A percentile compares a stretch with the other conserved stretches of the same genome.
These are phyloP conservation scores for Wickerhamiella slavikovae DNA, from an alignment of 805 yeast species.

Conservation along the genomic window DNA sequence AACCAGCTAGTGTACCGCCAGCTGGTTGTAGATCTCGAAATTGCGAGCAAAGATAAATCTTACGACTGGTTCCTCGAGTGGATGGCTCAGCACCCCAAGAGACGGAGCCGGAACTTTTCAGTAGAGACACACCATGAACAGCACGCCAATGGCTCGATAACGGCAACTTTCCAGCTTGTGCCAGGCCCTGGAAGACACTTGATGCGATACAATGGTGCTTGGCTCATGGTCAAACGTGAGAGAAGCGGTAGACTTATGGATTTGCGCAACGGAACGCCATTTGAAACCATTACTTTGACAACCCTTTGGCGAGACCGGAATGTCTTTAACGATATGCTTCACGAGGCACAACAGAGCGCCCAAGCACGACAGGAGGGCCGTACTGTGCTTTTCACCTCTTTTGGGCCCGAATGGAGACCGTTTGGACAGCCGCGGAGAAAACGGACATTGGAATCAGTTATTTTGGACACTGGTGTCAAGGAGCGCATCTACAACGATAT, in stretches of 20 bases:
- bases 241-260: constrained; percentile 78
- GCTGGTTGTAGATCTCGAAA: constrained; percentile 76
- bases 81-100: constrained; percentile 69
- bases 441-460: constrained; percentile 65
- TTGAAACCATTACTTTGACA: constrained; percentile 87
- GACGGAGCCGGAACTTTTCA: constrained; percentile 65
- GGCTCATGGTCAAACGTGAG: constrained; percentile 73
- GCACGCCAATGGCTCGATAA: constrained; percentile 81
- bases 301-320: constrained; percentile 67
- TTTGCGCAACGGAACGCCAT: constrained; percentile 78
- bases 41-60: constrained; percentile 81
- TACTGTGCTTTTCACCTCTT: constrained; percentile 80
- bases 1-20: constrained; percentile 60
- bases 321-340: constrained; percentile 46
- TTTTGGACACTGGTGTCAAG: constrained; percentile 57
- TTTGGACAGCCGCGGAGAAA: constrained; percentile 90
- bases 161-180: constrained; percentile 72
- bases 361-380: constrained; percentile 72
- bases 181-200: constrained; percentile 97
- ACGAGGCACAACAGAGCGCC: constrained; percentile 73
- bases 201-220: constrained; percentile 68
- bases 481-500: constrained; percentile 52
- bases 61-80: constrained; percentile 90
- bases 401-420: constrained; percentile 98
- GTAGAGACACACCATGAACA: constrained; percentile 75